Evolutionary conservation across 2,329 filamentous ascomycete genomes (phyloP).

Genomic region (Emmonsia crescens): DNA sequence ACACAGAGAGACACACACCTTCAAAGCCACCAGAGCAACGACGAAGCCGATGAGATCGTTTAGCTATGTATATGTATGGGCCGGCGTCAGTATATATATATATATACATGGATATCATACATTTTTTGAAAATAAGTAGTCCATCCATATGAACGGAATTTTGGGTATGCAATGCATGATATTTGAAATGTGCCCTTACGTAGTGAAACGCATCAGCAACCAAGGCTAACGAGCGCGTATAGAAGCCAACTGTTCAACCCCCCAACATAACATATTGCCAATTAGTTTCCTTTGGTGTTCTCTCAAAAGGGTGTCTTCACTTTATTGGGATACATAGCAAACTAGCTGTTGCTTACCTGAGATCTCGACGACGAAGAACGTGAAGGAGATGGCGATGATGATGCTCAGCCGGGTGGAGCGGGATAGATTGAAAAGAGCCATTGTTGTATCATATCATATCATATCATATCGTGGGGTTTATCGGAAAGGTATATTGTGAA

Average conservation of each 20-base stretch:
- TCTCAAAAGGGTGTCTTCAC: neutral
- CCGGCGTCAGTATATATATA: neutral
- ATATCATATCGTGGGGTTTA: neutral
- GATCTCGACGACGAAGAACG: constrained; percentile 39
- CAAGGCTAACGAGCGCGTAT: constrained; percentile 59
- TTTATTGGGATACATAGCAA: too few relatives aligned
- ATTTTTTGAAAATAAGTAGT: neutral
- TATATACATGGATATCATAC: neutral
- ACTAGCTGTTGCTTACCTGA: constrained; percentile 22
- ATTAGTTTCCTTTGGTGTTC: neutral
- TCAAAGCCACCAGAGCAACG: constrained; percentile 52
- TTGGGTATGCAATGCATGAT: too few relatives aligned
- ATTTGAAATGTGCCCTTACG: constrained; percentile 33
- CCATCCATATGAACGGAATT: too few relatives aligned
- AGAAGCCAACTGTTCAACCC: constrained; percentile 47
- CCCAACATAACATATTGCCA: neutral
- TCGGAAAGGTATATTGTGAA: neutral
- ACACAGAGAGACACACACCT: constrained; percentile 41
- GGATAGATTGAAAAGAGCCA: constrained; percentile 18
- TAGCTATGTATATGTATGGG: constrained; percentile 36
- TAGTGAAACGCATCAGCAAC: constrained; percentile 72
- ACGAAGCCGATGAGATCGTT: constrained; percentile 61
- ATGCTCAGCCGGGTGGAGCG: constrained; percentile 16
- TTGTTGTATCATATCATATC: constrained; percentile 22
- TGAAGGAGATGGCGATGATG: constrained; percentile 37